A percentile compares a stretch with the other conserved stretches of the same genome.
Evolutionary conservation across 75 land plant species (phyloP).

Genomic region (Chamaecyparis obtusa): DNA sequence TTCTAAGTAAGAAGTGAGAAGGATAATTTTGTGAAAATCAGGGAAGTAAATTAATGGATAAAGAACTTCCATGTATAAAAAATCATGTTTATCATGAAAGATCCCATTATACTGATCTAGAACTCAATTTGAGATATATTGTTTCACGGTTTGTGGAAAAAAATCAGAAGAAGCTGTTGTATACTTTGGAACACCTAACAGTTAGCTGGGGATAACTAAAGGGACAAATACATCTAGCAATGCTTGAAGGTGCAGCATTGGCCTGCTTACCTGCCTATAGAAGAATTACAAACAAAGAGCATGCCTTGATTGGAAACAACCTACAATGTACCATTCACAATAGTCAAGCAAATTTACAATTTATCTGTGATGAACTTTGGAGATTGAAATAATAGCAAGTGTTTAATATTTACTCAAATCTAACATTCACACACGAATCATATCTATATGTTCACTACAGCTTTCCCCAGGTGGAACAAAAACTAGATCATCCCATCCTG

Average conservation of each 20-base stretch:
- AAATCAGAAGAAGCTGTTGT: background rate
- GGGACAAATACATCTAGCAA: background rate
- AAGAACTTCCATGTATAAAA: background rate
- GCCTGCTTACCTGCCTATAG: background rate
- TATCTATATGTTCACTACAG: slow-evolving; percentile 46
- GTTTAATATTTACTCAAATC: background rate
- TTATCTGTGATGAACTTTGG: background rate
- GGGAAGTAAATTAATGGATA: background rate
- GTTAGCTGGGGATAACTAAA: background rate
- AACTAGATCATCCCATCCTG: slow-evolving; percentile 94
- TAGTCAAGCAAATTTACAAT: background rate
- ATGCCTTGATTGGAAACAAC: background rate
- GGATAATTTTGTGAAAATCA: too few species aligned
- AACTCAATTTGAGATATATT: background rate
- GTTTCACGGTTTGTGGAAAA: background rate
- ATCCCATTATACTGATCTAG: background rate
- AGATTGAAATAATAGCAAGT: background rate
- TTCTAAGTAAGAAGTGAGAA: background rate
- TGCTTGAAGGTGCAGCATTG: background rate
- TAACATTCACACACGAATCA: slow-evolving; percentile 16
- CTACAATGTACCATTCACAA: background rate
- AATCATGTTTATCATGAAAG: background rate
- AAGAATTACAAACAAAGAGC: background rate
- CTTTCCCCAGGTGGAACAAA: slow-evolving; percentile 96
- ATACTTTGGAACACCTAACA: background rate